Conservation (phyloP, 1,284 basidiomycete genomes). For the Cryptococcus wingfieldii region DNA sequence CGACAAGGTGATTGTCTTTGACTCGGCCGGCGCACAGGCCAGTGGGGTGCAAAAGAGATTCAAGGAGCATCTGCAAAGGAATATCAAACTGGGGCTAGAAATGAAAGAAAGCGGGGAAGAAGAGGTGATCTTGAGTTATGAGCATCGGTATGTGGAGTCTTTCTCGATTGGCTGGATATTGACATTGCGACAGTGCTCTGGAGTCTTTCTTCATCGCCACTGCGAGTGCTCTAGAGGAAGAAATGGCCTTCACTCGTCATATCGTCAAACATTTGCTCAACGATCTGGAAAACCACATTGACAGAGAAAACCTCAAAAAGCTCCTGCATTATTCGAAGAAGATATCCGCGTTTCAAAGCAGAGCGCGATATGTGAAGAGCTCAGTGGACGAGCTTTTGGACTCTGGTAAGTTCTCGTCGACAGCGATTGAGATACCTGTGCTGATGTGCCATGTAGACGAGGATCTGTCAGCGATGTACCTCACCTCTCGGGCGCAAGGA, state of each 20-base stretch:
- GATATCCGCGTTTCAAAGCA: constrained; percentile 78
- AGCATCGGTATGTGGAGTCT: constrained; percentile 67
- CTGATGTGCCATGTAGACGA: constrained; percentile 59
- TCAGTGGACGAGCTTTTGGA: constrained; percentile 83
- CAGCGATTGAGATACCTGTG: background rate
- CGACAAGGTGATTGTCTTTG: constrained; percentile 86
- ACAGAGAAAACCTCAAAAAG: constrained; percentile 84
- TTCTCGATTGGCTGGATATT: background rate
- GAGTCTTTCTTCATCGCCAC: constrained; percentile 87
- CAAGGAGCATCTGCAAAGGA: constrained; percentile 78
- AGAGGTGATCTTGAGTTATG: constrained; percentile 61
- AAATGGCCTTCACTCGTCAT: constrained; percentile 81
- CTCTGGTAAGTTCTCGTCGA: constrained; percentile 59
- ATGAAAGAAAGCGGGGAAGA: constrained; percentile 12
- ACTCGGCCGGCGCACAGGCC: constrained; percentile 79
- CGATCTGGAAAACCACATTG: constrained; percentile 87
- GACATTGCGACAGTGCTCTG: constrained; percentile 60
- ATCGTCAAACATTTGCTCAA: constrained; percentile 82
- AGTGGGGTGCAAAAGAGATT: constrained; percentile 79
- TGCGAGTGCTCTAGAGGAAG: constrained; percentile 81
- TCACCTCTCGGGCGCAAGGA: constrained; percentile 70
- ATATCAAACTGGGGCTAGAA: constrained; percentile 37
- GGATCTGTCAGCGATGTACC: constrained; percentile 87
- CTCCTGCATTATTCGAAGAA: constrained; percentile 84
- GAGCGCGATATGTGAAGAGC: constrained; percentile 83